Conservation (phyloP, 2,329 filamentous ascomycete genomes). For the Alternaria triticimaculans region DNA sequence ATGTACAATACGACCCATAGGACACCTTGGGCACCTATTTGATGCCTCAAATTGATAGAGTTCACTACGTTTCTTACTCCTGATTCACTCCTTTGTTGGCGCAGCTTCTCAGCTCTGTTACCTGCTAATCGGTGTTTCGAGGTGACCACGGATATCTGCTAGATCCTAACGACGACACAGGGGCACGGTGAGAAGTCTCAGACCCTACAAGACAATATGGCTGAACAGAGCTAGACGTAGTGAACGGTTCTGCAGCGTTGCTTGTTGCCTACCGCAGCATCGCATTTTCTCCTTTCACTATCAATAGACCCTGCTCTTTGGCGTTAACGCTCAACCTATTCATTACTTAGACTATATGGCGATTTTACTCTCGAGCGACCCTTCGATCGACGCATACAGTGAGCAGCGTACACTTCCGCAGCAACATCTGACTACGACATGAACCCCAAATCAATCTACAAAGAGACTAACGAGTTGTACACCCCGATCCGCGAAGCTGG, state of each 20-base stretch:
- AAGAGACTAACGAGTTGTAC: neutral
- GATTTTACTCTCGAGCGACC: neutral
- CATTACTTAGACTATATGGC: neutral
- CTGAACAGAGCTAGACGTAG: neutral
- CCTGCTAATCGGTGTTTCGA: neutral
- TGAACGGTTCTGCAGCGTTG: neutral
- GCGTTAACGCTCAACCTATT: neutral
- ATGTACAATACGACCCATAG: neutral
- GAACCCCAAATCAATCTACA: neutral
- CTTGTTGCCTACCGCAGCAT: neutral
- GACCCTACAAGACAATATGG: neutral
- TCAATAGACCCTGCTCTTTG: neutral
- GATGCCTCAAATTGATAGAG: neutral
- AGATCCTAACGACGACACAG: neutral
- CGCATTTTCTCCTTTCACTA: neutral
- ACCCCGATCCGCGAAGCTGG: neutral
- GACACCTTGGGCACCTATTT: neutral
- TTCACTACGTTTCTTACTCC: neutral
- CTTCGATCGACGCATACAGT: neutral
- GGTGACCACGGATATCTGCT: neutral
- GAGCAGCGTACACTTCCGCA: neutral
- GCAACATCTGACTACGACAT: neutral
- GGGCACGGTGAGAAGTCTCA: neutral
- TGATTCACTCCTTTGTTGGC: neutral
- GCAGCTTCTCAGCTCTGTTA: neutral